Evolutionary conservation across 192 early-diverging fungal species (phyloP), one percentile per base, ranked within the genome.

Genomic region (Rhizoclosmatium globosum): DNA sequence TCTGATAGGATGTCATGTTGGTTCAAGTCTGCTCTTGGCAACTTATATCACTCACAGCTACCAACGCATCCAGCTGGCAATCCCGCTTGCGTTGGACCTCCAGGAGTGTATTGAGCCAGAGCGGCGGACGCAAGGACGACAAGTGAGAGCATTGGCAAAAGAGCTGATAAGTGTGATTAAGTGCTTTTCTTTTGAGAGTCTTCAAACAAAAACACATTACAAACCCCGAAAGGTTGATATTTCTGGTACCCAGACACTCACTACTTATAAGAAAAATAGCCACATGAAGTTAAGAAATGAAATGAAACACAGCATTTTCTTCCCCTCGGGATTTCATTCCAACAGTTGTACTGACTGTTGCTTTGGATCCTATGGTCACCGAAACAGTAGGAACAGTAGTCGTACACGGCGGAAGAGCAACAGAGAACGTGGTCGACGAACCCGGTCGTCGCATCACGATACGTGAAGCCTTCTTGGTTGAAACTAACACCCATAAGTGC

Each of bases 1-100:
- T 38, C 73, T 75, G 39, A 64, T 15, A 15, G 9, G 19, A 1
- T n/a, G 62, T 19, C 17, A 64, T 64, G 31, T 64, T 23, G 31
- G 23, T 17, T 60, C n/a, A 31, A 83, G 68, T 57, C 82, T 71
- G 19, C 11, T 45, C 73, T 83, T 82, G 2, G 46, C 31, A 31
- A 31, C 31, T 31, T 31, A 56, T 56, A 64, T 46, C 15, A 71
- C 74, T 47, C 60, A 76, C 74, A 76, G 2, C 23, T 41, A 46
- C 74, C 74, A 2, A 76, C 57, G 64, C 74, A 76, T 66, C 74
- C 74, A 1, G 43, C 11, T 6, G 74, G 74, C 6, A 76, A 39
- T 9, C 74, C 74, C 3, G 61, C 46, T 46, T 76, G 74, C 11
- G 74, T 74, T 6, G 69, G 48, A 50, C 69, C 69, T 45, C 53